Percentiles rank a stretch among this genome's conserved stretches.
These are phyloP conservation scores for Lasiosphaeria ovina DNA, from an alignment of 495 filamentous ascomycete species.

Conservation along the genomic window DNA sequence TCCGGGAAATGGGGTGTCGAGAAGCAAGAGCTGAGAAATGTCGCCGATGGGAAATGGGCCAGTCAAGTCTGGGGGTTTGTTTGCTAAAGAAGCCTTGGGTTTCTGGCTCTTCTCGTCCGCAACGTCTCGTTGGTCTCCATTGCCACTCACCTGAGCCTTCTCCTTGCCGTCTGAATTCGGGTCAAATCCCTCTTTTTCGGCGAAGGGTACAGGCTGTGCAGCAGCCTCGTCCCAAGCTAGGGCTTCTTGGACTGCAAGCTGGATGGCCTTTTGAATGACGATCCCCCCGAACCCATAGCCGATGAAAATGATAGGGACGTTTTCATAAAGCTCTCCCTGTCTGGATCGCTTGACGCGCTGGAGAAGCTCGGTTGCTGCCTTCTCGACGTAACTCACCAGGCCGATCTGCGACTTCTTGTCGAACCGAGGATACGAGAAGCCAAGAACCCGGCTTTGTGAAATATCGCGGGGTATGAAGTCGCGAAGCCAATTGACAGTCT, in stretches of 20 bases:
- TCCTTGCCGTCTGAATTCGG: not conserved
- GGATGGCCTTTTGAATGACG: constrained; percentile 17
- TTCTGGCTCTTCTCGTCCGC: not conserved
- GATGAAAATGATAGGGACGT: constrained; percentile 14
- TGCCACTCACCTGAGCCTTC: not conserved
- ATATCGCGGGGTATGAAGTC: constrained; percentile 15
- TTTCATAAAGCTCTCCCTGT: not conserved
- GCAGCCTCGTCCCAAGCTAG: not conserved
- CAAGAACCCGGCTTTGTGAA: constrained; percentile 6
- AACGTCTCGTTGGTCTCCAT: not conserved
- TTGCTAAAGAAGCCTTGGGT: too few relatives aligned
- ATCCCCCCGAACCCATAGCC: constrained; percentile 18
- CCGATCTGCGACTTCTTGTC: not conserved
- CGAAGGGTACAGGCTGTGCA: not conserved
- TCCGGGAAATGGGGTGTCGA: constrained; percentile 14
- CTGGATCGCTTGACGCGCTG: not conserved
- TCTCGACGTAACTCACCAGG: constrained; percentile 8
- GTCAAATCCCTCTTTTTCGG: not conserved
- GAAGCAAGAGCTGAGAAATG: constrained; percentile 12
- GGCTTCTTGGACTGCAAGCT: not conserved
- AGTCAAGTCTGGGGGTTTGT: not conserved
- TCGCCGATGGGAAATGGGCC: not conserved
- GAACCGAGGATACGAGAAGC: constrained; percentile 9
- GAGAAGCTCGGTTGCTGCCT: constrained; percentile 7
- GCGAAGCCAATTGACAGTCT: constrained; percentile 13